These are phyloP conservation scores for Dothistroma pini DNA, from an alignment of 2,329 filamentous ascomycete species.

Conservation along the genomic window DNA sequence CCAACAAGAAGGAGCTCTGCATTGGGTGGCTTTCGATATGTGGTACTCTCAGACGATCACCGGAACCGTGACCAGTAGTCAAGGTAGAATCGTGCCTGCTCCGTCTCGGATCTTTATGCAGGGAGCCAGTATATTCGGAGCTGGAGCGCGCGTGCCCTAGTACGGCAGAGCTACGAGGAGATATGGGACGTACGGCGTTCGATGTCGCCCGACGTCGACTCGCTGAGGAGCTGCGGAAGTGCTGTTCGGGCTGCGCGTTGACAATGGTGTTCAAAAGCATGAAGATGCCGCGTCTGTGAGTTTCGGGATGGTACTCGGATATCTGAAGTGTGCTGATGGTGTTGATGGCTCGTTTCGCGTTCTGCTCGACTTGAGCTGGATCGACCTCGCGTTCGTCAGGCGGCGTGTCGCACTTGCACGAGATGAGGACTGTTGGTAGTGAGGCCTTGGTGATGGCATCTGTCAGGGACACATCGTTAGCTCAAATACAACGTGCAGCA, in stretches of 20 bases:
- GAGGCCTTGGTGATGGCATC: constrained; percentile 69
- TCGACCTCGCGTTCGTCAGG: constrained; percentile 68
- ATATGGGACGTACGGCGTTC: constrained; percentile 41
- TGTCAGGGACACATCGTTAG: constrained; percentile 38
- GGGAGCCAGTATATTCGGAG: constrained; percentile 42
- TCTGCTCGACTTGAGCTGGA: constrained; percentile 61
- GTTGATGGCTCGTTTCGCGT: constrained; percentile 60
- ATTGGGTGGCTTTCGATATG: constrained; percentile 43
- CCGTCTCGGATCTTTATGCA: constrained; percentile 28
- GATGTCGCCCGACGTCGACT: constrained; percentile 44
- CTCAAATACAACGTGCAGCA: background rate
- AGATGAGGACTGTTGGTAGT: constrained; percentile 75
- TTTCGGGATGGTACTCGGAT: constrained; percentile 66
- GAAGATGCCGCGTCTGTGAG: constrained; percentile 70
- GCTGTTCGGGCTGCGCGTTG: constrained; percentile 35
- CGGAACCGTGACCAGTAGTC: constrained; percentile 24
- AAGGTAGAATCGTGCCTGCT: constrained; percentile 34
- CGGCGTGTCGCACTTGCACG: constrained; percentile 83
- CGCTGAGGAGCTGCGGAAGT: constrained; percentile 25
- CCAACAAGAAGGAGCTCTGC: constrained; percentile 58
- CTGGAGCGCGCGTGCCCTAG: constrained; percentile 46
- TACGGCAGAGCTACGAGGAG: constrained; percentile 37
- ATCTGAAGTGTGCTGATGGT: constrained; percentile 68
- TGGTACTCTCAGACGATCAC: constrained; percentile 33
- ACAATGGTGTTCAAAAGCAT: constrained; percentile 71